A percentile compares a stretch with the other conserved stretches of the same genome.
Conservation (phyloP, 2,329 filamentous ascomycete genomes). For the Colletotrichum shisoi region DNA sequence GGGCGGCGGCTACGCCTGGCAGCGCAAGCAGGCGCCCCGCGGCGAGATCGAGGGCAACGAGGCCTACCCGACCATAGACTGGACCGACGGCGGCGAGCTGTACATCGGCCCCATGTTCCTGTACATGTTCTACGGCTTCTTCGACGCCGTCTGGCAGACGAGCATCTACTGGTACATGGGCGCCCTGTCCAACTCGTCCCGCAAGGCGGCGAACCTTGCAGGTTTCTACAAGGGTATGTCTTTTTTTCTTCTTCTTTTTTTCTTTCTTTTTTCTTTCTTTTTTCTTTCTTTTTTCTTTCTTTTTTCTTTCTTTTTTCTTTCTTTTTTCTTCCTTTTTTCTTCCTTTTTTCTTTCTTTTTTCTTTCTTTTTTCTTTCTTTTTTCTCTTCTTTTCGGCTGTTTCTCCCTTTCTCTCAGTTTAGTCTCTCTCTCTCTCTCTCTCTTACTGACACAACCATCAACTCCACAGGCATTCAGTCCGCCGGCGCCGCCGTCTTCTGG, state of each 20-base stretch:
- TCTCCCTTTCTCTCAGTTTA: no score
- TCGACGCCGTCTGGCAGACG: constrained; percentile 90
- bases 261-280: no score
- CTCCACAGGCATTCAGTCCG: constrained; percentile 73
- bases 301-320: constrained; percentile 32
- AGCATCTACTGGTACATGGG: constrained; percentile 97
- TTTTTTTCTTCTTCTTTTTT: constrained; percentile 22
- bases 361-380: no score
- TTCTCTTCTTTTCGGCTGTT: no score
- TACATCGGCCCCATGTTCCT: constrained; percentile 85
- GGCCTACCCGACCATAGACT: constrained; percentile 61
- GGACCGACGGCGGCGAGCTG: constrained; percentile 63
- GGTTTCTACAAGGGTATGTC: constrained; percentile 85
- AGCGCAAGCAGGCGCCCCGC: constrained; percentile 67
- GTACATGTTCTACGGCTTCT: constrained; percentile 90
- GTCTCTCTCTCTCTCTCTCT: no score
- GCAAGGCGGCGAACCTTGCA: constrained; percentile 89
- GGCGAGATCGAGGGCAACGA: constrained; percentile 44
- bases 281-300: constrained; percentile 23
- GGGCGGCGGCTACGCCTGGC: constrained; percentile 83
- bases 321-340: no score
- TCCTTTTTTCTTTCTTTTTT: constrained; percentile 28
- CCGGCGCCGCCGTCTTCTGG: constrained; percentile 79
- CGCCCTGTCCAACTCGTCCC: constrained; percentile 87
- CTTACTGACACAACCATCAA: no score